Base-by-base conservation (phyloP, 2,329 filamentous ascomycete species). In the Microcyclospora tardicrescens region DNA sequence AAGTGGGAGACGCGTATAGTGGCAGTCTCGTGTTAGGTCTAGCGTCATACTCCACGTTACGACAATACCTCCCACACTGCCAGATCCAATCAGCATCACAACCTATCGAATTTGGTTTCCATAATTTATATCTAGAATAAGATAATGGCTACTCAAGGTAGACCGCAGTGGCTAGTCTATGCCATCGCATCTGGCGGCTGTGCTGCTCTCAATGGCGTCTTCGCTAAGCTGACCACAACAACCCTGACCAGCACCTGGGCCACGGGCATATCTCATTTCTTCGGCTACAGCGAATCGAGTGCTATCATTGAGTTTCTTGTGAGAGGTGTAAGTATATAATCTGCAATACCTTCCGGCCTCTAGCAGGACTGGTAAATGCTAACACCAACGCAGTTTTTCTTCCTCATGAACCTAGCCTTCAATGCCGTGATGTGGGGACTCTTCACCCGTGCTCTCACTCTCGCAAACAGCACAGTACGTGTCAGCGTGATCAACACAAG, bases 371-470 rank as follows among this genome's bases (percentile, higher is more conserved):
- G 4, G 19, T 8, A 24, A 24, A 8, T 24, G 19, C 19, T 24
- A 8, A 24, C 8, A 8, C 19, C 8, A 4, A 24, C 4, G 12
- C 30, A 32, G 79, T 62, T 72, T 32, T 87, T 87, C 67, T 87
- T 89, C 53, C 71, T 66, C 1, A 68, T 87, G 10, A 89, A 86
- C 52, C 67, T 86, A 33, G 59, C 72, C 37, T 86, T 85, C 61
- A 85, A 86, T 53, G 80, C 74, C 37, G 67, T 84, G 61, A 89
- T 89, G 83, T 89, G 83, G 83, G 77, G 79, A 0, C 71, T 89
- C 35, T 89, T 87, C 64, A 89, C 83, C 6, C 73, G 75, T 36
- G 83, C 83, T 37, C 72, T 89, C n/a, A 76, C 81, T 0, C 71
- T 73, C 13, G 81, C 81, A 11, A 72, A 73, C 41, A 85, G 81